Evolutionary conservation across 2,329 filamentous ascomycete genomes (phyloP), one percentile per base, ranked within the genome.

Genomic region (Trichoderma aggressivum): DNA sequence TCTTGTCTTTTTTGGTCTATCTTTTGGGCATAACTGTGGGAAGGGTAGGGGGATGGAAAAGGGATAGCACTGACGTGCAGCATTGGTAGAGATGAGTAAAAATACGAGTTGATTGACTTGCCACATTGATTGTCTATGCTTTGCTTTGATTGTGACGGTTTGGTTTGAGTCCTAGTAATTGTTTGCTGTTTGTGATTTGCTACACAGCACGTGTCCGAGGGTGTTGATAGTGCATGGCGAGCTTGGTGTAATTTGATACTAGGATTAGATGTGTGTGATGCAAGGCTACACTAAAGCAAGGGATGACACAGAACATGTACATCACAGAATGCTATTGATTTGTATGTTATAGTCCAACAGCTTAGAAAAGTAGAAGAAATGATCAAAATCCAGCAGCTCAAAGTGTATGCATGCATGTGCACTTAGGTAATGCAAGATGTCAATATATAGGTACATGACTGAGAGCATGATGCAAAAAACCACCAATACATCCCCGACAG

Each of bases 1-100:
- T 34, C 14, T 43, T 53, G 43, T 21, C 43, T 62, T 70, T 70
- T 56, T 71, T 71, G 53, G 61, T 64, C 32, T 66, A 50, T 36
- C 60, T 50, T 24, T 36, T 50, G 39, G 56, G 47, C 26, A 36
- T 11, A 58, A 58, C 8, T 26, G 62, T 65, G 47, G 59, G 18
- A 36, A 21, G 36, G 32, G 36, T 59, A 16, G n/a, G 62, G 62
- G 7, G 28, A 10, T 24, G 30, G 43, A 36, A 55, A 61, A 30
- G 47, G 60, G 34, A 70, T 16, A n/a, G 30, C 39, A 55, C n/a
- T 28, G 69, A 67, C 11, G 62, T 39, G 63, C 21, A 39, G 26
- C n/a, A 39, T 36, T 18, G 63, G 55, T 30, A 58, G 47, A 28
- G 34, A 16, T 26, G 32, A 70, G 58, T 12, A 16, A 43, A 56